Evolutionary conservation across 257 asterid genomes (phyloP).

Genomic region (Ilex asprella): DNA sequence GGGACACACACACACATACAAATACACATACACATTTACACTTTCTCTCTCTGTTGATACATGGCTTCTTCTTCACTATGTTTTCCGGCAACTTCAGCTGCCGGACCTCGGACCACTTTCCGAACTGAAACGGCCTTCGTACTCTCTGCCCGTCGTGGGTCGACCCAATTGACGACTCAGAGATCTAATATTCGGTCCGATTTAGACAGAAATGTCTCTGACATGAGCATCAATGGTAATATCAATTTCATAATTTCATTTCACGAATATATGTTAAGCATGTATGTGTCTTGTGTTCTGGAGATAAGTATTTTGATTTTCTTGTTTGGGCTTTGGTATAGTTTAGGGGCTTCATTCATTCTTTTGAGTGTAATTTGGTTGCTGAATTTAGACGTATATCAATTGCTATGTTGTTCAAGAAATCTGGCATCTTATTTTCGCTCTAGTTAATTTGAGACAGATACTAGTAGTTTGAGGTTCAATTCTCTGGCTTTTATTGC

Average conservation of each 20-base stretch:
- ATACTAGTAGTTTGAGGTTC: neutral
- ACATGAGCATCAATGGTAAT: conserved; percentile 78
- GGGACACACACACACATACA: too few relatives aligned
- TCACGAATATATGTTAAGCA: neutral
- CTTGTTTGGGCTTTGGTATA: too few relatives aligned
- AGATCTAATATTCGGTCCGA: conserved; percentile 55
- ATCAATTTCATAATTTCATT: neutral
- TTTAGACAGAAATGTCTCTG: conserved; percentile 88
- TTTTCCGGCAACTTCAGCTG: conserved; percentile 37
- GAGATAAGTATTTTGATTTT: neutral
- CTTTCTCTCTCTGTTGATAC: neutral
- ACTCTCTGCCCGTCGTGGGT: conserved; percentile 16
- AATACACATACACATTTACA: neutral
- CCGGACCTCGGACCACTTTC: conserved; percentile 28
- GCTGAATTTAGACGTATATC: too few relatives aligned
- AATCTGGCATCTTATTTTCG: neutral
- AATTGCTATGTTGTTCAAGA: too few relatives aligned
- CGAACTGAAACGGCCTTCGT: conserved; percentile 20
- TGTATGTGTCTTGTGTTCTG: neutral
- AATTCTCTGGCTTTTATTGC: neutral
- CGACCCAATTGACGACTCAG: conserved; percentile 32
- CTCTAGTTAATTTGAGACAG: neutral
- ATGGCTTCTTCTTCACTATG: conserved; percentile 56
- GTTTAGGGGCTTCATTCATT: neutral
- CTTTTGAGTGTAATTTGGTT: neutral